Conservation (phyloP, 176 grass and related monocot species). For the Saccharum officinarum region DNA sequence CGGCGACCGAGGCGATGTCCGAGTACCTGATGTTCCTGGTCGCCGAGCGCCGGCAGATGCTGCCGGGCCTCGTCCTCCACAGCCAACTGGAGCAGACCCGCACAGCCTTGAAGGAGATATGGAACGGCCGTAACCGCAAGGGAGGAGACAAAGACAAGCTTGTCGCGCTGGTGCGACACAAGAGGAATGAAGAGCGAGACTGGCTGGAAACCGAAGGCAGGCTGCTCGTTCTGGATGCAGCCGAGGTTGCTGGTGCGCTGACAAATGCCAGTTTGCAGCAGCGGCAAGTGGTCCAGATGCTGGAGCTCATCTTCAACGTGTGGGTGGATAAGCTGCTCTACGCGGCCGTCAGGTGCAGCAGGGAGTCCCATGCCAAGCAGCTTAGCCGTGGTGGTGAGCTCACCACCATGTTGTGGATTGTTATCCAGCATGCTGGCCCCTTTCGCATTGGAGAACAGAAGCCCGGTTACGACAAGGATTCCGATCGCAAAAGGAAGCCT, state of each 20-base stretch:
- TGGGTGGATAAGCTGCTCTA: conserved; percentile 4
- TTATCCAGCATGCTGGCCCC: too few species aligned
- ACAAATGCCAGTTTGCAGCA: too few species aligned
- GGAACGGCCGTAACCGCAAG: background rate
- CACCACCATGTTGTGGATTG: too few species aligned
- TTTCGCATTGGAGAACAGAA: too few species aligned
- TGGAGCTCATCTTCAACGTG: background rate
- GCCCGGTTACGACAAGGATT: too few species aligned
- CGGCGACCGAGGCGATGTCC: background rate
- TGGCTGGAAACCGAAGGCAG: too few species aligned
- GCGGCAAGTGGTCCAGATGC: too few species aligned
- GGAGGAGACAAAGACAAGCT: background rate
- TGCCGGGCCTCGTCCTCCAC: background rate
- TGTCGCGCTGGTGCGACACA: background rate
- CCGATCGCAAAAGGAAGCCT: too few species aligned
- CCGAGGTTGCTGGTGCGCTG: background rate
- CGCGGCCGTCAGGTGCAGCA: background rate
- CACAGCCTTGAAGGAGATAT: background rate
- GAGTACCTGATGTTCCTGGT: background rate
- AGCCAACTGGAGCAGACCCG: background rate
- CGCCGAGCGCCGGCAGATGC: background rate
- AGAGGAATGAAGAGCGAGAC: fast-evolving
- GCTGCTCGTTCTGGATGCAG: background rate
- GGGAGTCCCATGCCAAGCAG: background rate
- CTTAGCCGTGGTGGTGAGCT: background rate